phyloP scores from a whole-genome alignment of 2,329 filamentous ascomycete species.

The Pyrenochaeta sp. region DNA sequence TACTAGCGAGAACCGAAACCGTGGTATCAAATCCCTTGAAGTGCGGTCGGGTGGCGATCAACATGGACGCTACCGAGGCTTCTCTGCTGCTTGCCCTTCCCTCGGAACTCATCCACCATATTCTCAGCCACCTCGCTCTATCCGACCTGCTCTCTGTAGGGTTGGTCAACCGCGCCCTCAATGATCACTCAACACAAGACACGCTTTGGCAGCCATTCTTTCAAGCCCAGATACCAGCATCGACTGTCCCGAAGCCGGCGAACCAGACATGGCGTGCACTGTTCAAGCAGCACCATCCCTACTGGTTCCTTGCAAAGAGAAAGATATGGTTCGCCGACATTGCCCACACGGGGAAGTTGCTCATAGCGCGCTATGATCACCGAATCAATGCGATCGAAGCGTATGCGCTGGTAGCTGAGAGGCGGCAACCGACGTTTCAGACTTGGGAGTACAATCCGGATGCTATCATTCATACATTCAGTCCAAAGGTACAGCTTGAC shows the following conservation, averaged over 20 bases:
- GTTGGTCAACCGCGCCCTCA: conserved; percentile 68
- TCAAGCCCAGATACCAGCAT: conserved; percentile 69
- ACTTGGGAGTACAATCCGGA: conserved; percentile 71
- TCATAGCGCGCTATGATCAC: conserved; percentile 80
- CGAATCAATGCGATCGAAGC: conserved; percentile 79
- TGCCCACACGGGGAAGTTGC: conserved; percentile 75
- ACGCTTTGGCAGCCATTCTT: conserved; percentile 76
- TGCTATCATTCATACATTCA: conserved; percentile 76
- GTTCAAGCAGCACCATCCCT: conserved; percentile 76
- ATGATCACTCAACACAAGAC: conserved; percentile 69
- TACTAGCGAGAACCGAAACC: not conserved
- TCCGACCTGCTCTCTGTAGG: conserved; percentile 69
- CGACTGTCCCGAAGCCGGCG: conserved; percentile 51
- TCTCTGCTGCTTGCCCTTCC: conserved; percentile 68
- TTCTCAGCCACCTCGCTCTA: conserved; percentile 72
- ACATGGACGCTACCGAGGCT: conserved; percentile 19
- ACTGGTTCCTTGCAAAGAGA: conserved; percentile 83
- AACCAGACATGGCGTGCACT: conserved; percentile 75
- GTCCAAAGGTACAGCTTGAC: conserved; percentile 75
- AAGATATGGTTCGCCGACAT: conserved; percentile 88
- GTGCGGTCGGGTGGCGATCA: not conserved
- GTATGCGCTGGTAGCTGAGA: conserved; percentile 75
- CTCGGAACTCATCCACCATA: conserved; percentile 75
- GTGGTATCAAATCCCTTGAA: not conserved
- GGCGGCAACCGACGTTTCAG: conserved; percentile 63